Base-by-base conservation (phyloP, 257 asterid genomes). In the Solanum rostratum region DNA sequence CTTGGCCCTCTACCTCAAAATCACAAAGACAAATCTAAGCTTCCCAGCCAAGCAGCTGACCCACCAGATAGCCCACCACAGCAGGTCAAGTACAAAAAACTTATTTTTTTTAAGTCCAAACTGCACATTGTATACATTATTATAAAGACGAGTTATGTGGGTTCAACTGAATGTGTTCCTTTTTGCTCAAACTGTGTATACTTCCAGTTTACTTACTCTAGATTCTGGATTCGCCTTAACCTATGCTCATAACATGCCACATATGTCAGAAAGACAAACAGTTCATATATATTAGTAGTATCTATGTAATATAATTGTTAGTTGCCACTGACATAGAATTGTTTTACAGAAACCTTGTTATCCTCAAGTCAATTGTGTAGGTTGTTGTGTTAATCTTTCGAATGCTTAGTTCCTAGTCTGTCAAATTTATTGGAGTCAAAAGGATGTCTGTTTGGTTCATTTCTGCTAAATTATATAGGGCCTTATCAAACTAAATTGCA, bases 1-100 rank as follows among this genome's bases (percentile, higher is more conserved):
- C 68, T 16, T 82, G 86, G 43, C 9, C 86, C 86, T 27, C 83
- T 54, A 46, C 85, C 81, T 41, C 84, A 84, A 46, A 87, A 85
- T 83, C 86, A 80, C 46, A 85, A 27, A 54, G 82, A 54, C 49
- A 87, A 87, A 55, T 87, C 59, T 84, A 88, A 79, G 80, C 81
- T 65, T 39, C 73, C 84, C 39, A 78, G 53, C 18, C 84, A 85
- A 33, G 45, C 80, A 24, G 85, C 57, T 74, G 87, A 79, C 71
- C 84, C 83, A 33, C 81, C 79, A 8, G 81, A 83, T 74, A 86
- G 83, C 71, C 85, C 83, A 33, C 81, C 79, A 16, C 82, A 83
- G 68, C 89, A 86, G 97, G 98, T 89, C 37, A 83, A 43, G 3
- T n/a, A 54, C 29, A 43, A 49, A 13, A 4, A 46, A 45, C 37